Conservation (phyloP, 2,329 filamentous ascomycete species). For the Pseudogymnoascus sp. region DNA sequence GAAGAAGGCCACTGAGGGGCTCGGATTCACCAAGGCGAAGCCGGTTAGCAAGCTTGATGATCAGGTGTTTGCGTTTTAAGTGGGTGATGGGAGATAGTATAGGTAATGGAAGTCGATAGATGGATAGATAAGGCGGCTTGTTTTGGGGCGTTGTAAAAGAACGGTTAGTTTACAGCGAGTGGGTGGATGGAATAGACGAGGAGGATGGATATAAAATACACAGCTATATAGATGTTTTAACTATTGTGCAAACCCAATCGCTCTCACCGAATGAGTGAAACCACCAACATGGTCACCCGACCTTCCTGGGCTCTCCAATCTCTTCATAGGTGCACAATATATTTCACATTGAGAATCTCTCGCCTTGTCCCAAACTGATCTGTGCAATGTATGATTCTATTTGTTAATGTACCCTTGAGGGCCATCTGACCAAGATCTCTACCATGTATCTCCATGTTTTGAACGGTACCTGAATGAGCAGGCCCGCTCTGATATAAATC, state of each 20-base stretch:
- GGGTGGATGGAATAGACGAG: background rate
- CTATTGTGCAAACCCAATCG: background rate
- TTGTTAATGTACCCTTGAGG: background rate
- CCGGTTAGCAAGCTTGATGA: slow-evolving; percentile 97
- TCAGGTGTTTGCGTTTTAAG: slow-evolving; percentile 91
- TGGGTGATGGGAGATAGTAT: background rate
- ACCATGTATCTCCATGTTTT: background rate
- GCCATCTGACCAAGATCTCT: background rate
- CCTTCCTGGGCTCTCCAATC: background rate
- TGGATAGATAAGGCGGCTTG: background rate
- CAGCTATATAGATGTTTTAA: background rate
- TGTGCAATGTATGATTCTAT: background rate
- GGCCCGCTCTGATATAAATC: slow-evolving; percentile 1
- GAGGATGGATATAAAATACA: background rate
- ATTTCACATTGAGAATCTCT: background rate
- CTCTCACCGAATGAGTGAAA: background rate
- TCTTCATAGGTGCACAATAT: background rate
- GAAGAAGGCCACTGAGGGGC: slow-evolving; percentile 86
- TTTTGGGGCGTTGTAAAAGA: background rate
- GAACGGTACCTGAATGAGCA: background rate
- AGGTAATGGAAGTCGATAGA: background rate
- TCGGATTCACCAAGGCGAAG: slow-evolving; percentile 85
- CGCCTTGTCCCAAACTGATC: background rate
- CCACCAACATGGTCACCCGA: background rate
- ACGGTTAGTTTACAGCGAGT: background rate